These are phyloP conservation scores for Neopestalotiopsis sp. DNA, from an alignment of 2,329 filamentous ascomycete species.

Conservation along the genomic window DNA sequence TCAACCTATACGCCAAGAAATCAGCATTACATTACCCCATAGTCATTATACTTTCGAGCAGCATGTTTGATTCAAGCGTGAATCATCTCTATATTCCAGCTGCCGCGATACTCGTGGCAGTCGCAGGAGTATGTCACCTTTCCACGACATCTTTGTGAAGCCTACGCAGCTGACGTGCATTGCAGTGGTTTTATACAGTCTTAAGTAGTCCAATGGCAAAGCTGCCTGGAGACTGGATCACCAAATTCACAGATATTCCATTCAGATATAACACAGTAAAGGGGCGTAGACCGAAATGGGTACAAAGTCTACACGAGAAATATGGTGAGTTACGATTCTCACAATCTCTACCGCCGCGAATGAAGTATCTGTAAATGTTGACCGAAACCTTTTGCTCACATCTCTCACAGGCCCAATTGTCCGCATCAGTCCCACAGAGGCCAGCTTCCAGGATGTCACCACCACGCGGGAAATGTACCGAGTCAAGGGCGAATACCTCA, in stretches of 20 bases:
- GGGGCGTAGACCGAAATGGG: slow-evolving; percentile 5
- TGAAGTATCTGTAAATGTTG: too few relatives aligned
- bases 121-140: not conserved
- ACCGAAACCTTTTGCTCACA: not conserved
- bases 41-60: not conserved
- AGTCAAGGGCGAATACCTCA: slow-evolving; percentile 34
- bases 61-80: not conserved
- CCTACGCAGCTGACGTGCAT: not conserved
- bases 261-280: slow-evolving; percentile 15
- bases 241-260: slow-evolving; percentile 14
- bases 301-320: slow-evolving; percentile 16
- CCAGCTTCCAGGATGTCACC: slow-evolving; percentile 30
- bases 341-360: too few relatives aligned
- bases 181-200: slow-evolving; percentile 13
- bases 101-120: not conserved
- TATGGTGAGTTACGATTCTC: slow-evolving; percentile 19
- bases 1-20: not conserved
- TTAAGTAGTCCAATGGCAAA: slow-evolving; percentile 15
- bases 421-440: slow-evolving; percentile 28
- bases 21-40: not conserved
- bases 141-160: too few relatives aligned
- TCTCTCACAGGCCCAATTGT: slow-evolving; percentile 21
- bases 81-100: not conserved
- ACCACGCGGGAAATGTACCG: slow-evolving; percentile 32
- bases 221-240: slow-evolving; percentile 19